Percentiles rank a stretch among this genome's conserved stretches.
These are phyloP conservation scores for Ceratobasidium sp. DNA, from an alignment of 1,284 basidiomycete species.

Conservation along the genomic window DNA sequence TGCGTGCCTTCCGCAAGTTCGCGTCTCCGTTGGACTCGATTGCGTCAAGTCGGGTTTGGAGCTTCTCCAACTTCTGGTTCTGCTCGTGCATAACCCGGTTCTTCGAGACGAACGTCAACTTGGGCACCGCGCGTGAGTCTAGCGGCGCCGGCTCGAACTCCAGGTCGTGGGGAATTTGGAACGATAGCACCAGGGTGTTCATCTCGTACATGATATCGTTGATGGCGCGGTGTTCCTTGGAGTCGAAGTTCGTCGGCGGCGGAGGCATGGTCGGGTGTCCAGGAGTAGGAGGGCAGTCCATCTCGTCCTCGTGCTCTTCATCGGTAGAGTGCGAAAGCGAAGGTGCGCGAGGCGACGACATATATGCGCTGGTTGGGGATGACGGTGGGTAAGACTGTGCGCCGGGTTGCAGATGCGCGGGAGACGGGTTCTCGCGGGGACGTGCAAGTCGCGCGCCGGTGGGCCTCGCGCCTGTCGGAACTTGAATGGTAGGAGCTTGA, in stretches of 20 bases:
- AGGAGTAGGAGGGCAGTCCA: constrained; percentile 17
- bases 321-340: constrained; percentile 20
- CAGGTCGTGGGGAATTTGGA: constrained; percentile 23
- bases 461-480: background rate
- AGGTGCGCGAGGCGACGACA: background rate
- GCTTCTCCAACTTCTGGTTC: background rate
- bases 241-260: background rate
- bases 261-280: background rate
- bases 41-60: constrained; percentile 11
- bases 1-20: constrained; percentile 14
- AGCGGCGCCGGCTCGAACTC: constrained; percentile 6
- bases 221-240: background rate
- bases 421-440: background rate
- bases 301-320: constrained; percentile 7
- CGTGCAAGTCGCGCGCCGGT: background rate
- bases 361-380: constrained; percentile 6
- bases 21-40: constrained; percentile 3
- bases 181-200: background rate
- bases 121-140: background rate
- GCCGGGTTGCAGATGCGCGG: background rate
- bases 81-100: constrained; percentile 20
- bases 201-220: constrained; percentile 9
- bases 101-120: constrained; percentile 2
- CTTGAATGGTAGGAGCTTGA: too few relatives aligned
- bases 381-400: background rate